Base-by-base conservation (phyloP, 148 eudicot genomes). In the Tetragonia tetragonoides region DNA sequence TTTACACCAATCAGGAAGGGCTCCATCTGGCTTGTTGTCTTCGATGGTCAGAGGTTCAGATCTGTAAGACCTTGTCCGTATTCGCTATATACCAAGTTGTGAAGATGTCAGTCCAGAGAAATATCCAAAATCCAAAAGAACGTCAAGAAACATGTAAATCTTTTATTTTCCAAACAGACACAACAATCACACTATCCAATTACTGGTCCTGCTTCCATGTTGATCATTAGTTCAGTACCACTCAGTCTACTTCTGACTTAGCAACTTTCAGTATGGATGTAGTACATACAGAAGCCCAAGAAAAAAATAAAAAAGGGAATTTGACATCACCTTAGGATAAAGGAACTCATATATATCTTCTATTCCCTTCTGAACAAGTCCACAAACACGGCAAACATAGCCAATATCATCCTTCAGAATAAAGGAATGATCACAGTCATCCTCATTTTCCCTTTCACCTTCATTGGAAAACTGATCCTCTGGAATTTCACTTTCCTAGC, bases 351-450 rank as follows among this genome's bases (percentile, higher is more conserved):
- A 91, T 28, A 91, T 89, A 56, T 87, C 65, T 73, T 93, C 93
- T 21, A 93, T 93, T 59, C 82, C 83, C 83, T 81, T 89, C 80
- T 86, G 81, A 64, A 93, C 80, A 10, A 91, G 87, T 79, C 98
- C 98, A 87, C 98, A 93, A 56, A 93, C 87, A 54, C 98, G 98
- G 75, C 98, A 93, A 63, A 93, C 96, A 79, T 88, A 86, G 57
- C 98, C 96, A 79, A 93, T 81, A 72, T 93, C 98, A 81, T 93
- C 98, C 81, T 88, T 91, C 74, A 93, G 73, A 65, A 93, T 83
- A 83, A 79, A 89, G 16, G 86, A 80, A 78, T 93, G 98, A 77
- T 93, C 90, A 83, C 98, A 93, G 56, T 86, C 92, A 63, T 84
- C 90, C 10, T 80, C 87, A 44, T 79, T 86, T 64, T 77, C 84